Conservation (phyloP, 1,139 yeast species). For the Protomyces macrosporus region DNA sequence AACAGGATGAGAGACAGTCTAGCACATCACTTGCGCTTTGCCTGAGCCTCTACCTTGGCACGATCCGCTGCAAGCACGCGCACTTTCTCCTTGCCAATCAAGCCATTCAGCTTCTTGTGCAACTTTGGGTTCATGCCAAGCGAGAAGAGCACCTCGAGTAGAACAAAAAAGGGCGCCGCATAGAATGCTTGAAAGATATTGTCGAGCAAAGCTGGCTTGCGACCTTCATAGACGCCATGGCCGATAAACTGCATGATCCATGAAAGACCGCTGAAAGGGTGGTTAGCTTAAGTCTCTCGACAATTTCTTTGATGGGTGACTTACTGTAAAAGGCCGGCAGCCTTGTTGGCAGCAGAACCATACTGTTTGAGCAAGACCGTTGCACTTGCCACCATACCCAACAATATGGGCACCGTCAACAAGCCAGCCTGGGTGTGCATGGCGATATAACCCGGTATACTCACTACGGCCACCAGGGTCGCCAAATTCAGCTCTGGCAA, state of each 20-base stretch:
- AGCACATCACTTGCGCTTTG: neutral
- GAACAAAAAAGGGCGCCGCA: slow-evolving; percentile 84
- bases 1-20: too few relatives aligned
- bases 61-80: neutral
- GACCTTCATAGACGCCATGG: slow-evolving; percentile 72
- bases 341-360: slow-evolving; percentile 36
- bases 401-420: slow-evolving; percentile 42
- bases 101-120: neutral
- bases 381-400: slow-evolving; percentile 35
- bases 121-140: slow-evolving; percentile 44
- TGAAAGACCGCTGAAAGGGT: slow-evolving; percentile 46
- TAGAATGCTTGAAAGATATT: slow-evolving; percentile 79
- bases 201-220: slow-evolving; percentile 84
- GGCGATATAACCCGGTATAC: slow-evolving; percentile 44
- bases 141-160: slow-evolving; percentile 66
- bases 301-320: neutral
- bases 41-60: neutral
- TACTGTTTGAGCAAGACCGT: slow-evolving; percentile 32
- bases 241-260: slow-evolving; percentile 92
- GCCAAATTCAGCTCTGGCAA: slow-evolving; percentile 43
- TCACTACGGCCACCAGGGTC: slow-evolving; percentile 41
- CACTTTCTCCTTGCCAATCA: neutral
- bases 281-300: slow-evolving; percentile 36
- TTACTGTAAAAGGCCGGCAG: slow-evolving; percentile 2
- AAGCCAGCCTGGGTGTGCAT: slow-evolving; percentile 46